A percentile compares a stretch with the other conserved stretches of the same genome.
These are phyloP conservation scores for Hypsizygus marmoreus DNA, from an alignment of 768 basidiomycete genomes.

Conservation along the genomic window DNA sequence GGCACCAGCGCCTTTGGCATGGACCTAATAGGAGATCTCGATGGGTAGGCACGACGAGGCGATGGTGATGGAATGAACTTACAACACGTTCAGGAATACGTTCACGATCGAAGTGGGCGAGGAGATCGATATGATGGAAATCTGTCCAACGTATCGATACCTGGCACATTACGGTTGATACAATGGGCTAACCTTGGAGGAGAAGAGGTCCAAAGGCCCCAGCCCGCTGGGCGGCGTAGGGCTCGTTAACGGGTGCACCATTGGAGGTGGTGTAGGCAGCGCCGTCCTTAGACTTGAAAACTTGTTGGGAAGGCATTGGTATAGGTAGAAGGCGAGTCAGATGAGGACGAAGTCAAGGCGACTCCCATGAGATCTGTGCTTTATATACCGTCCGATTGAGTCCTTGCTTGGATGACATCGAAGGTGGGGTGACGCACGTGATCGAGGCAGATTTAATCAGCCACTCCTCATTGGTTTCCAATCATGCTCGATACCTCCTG, in stretches of 20 bases:
- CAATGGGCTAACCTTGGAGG: constrained; percentile 65
- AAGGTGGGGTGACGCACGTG: constrained; percentile 11
- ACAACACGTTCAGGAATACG: constrained; percentile 95
- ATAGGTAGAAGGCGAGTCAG: constrained; percentile 13
- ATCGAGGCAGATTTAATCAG: constrained; percentile 5
- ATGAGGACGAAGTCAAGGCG: constrained; percentile 9
- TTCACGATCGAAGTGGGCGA: constrained; percentile 93
- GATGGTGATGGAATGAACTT: constrained; percentile 26
- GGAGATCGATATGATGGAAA: constrained; percentile 86
- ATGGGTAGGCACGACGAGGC: constrained; percentile 29
- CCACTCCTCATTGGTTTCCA: constrained; percentile 1
- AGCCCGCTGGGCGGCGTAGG: constrained; percentile 78
- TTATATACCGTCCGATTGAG: constrained; percentile 15
- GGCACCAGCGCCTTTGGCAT: constrained; percentile 90
- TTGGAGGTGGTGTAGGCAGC: constrained; percentile 84
- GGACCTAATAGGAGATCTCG: constrained; percentile 54
- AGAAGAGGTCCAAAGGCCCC: constrained; percentile 82
- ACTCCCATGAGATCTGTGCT: not conserved
- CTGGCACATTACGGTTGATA: not conserved
- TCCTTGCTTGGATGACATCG: too few species aligned
- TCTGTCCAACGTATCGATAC: constrained; percentile 41
- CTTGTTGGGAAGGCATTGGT: constrained; percentile 66
- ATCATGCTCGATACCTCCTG: not conserved
- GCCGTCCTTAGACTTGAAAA: constrained; percentile 53
- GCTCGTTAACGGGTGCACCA: constrained; percentile 74